Evolutionary conservation across 495 filamentous ascomycete genomes (phyloP).

Genomic region (Penicillium odoratum): DNA sequence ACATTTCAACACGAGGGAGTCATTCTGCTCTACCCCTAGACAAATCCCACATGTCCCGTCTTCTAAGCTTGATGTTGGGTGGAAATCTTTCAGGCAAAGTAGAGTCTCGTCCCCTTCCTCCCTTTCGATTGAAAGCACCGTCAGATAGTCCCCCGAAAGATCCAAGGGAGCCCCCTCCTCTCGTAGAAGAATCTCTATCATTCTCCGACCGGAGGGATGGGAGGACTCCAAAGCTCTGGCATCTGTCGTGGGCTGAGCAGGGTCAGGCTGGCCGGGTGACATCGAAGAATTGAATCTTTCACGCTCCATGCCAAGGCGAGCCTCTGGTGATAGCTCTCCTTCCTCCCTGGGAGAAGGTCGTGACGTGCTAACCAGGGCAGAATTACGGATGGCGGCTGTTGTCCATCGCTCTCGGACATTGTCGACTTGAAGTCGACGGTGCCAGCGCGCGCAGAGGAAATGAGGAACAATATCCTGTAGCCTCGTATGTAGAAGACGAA

Average conservation of each 20-base stretch:
- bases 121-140: background rate
- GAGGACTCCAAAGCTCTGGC: background rate
- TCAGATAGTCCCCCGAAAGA: background rate
- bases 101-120: background rate
- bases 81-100: background rate
- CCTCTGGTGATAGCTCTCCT: background rate
- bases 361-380: too few relatives aligned
- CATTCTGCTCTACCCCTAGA: background rate
- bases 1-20: slow-evolving; percentile 4
- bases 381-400: too few relatives aligned
- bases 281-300: background rate
- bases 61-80: background rate
- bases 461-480: background rate
- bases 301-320: background rate
- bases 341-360: background rate
- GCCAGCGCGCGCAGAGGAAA: background rate
- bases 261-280: background rate
- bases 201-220: background rate
- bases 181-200: background rate
- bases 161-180: background rate
- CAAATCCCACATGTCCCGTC: background rate
- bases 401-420: too few relatives aligned
- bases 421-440: too few relatives aligned
- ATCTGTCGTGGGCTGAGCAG: background rate
- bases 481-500: background rate